Evolutionary conservation across 805 yeast species (phyloP).

Genomic region (Candida dajiaensis): DNA sequence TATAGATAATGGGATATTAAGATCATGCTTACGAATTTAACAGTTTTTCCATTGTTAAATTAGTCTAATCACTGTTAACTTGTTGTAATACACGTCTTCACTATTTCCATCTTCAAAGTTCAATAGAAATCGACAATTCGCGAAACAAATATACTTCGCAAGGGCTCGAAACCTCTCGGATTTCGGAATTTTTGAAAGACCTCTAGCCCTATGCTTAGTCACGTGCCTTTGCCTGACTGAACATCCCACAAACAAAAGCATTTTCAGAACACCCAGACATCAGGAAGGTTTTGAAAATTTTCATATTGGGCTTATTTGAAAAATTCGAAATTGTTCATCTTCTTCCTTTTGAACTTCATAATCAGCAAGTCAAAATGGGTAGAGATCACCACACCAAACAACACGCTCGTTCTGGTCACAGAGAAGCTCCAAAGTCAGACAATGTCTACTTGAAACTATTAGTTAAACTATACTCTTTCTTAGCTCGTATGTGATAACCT

Average conservation of each 20-base stretch:
- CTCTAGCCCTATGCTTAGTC: slow-evolving; percentile 4
- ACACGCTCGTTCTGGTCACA: slow-evolving; percentile 94
- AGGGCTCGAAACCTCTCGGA: background rate
- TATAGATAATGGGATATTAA: too few relatives aligned
- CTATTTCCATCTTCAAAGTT: background rate
- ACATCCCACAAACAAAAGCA: too few relatives aligned
- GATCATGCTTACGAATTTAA: slow-evolving; percentile 16
- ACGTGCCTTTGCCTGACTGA: background rate
- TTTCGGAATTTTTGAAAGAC: too few relatives aligned
- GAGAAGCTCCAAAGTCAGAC: slow-evolving; percentile 99
- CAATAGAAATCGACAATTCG: background rate
- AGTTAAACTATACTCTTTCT: slow-evolving; percentile 97
- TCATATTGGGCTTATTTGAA: background rate
- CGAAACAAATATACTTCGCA: background rate
- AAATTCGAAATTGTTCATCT: slow-evolving; percentile 7
- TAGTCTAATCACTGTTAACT: background rate
- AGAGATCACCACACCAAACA: slow-evolving; percentile 95
- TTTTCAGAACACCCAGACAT: slow-evolving; percentile 12
- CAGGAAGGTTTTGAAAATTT: background rate
- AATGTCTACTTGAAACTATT: slow-evolving; percentile 97
- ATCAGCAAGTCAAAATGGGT: slow-evolving; percentile 61
- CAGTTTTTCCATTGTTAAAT: slow-evolving; percentile 17
- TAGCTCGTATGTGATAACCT: slow-evolving; percentile 86
- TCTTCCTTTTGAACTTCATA: background rate
- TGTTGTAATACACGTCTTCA: background rate